Conservation (phyloP, 176 grass and related monocot genomes). For the Lolium multiflorum region DNA sequence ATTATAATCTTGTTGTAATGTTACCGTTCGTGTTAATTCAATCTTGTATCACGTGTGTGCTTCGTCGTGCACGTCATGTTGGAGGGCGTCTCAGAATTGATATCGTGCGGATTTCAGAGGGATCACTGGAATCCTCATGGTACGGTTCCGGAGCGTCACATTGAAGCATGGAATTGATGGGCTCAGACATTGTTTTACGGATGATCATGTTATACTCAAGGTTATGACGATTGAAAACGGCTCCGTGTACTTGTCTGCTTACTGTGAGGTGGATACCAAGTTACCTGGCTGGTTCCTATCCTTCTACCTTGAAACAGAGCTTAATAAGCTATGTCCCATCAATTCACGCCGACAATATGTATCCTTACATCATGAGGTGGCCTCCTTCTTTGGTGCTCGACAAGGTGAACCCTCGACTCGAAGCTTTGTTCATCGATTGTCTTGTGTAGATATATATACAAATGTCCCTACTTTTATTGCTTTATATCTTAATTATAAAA, state of each 20-base stretch:
- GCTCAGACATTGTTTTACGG: background rate
- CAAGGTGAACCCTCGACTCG: background rate
- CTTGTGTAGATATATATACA: background rate
- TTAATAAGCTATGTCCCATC: background rate
- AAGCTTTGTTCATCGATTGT: too few species aligned
- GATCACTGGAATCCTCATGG: too few species aligned
- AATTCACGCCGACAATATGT: background rate
- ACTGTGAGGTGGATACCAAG: background rate
- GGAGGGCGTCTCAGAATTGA: background rate
- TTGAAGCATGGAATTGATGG: background rate
- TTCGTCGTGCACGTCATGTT: too few species aligned
- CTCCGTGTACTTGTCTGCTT: background rate
- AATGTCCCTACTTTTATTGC: background rate
- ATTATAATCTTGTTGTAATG: too few species aligned
- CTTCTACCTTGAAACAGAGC: constrained; percentile 15
- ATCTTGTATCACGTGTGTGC: too few species aligned
- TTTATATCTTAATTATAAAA: background rate
- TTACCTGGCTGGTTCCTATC: background rate
- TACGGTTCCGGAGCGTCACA: too few species aligned
- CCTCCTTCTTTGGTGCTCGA: background rate
- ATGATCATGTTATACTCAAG: background rate
- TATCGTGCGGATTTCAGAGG: too few species aligned
- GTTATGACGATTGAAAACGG: background rate
- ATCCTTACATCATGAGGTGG: constrained; percentile 14
- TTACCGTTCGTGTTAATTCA: too few species aligned